Evolutionary conservation across 1,284 basidiomycete species (phyloP), one percentile per base, ranked within the genome.

Genomic region (Leccinum angustisporum): DNA sequence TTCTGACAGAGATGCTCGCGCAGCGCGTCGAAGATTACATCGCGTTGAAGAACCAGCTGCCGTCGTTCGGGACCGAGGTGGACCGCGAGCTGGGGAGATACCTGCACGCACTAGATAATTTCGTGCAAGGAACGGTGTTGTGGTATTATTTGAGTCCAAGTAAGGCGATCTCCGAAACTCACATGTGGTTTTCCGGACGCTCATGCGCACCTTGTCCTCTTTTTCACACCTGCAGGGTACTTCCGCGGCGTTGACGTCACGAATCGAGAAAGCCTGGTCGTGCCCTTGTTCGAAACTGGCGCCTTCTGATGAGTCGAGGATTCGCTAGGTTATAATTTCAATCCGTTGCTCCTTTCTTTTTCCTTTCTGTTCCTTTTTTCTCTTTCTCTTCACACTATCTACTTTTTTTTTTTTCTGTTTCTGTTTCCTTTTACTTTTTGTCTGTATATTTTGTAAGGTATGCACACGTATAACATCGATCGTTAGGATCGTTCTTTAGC

Each of bases 141-240:
- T 83, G 82, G 81, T 81, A 80, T 60, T 82, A 80, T 54, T 69
- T 75, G 8, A 78, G 77, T 62, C 76, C 78, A 34, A 70, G 77
- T 79, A 65, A 66, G 67, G 66, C 54, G 1, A 46, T 55, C 14
- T 21, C 18, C 18, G 11, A 46, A 3, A 46, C 7, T 61, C 53
- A 60, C 61, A 34, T 30, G 25, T 51, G 11, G 18, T 16, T 27
- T 18, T 18, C 43, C 43, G 43, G 46, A 51, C 14, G 27, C 50
- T 52, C 27, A 52, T 27, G 50, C 50, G 7, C 46, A 18, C 50
- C 16, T 52, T n/a, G 50, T 30, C 50, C 25, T 21, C n/a, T 51
- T 30, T 52, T 52, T 40, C 52, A 46, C 53, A 61, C 36, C 7
- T 43, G 61, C 61, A 73, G 72, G 72, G 34, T 74, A 74, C 60